Evolutionary conservation across 2,329 filamentous ascomycete genomes (phyloP), one percentile per base, ranked within the genome.

Genomic region (Monosporascus sp.): DNA sequence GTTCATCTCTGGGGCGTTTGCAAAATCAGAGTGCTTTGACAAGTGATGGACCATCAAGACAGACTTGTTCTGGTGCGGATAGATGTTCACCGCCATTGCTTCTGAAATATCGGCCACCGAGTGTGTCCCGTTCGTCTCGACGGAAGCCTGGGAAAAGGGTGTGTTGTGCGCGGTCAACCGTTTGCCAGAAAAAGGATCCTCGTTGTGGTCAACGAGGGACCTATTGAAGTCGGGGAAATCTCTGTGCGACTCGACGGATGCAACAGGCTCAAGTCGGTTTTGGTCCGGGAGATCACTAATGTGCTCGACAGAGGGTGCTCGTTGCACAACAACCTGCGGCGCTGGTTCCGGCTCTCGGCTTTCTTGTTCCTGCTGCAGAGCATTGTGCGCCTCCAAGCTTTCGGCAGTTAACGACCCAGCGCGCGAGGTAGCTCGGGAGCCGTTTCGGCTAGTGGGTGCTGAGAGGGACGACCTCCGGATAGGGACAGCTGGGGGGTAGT

Each of bases 61-160:
- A 5, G 84, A 87, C 48, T 78, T 84, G 59, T 86, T 86, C 60
- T 86, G 82, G 58, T 87, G 84, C 20, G 80, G 77, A 58, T 79
- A 85, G 60, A 87, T 82, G 55, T 76, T 82, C 52, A 87, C 76
- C 40, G 80, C 81, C 63, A 80, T 70, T 37, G 84, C 84, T 68
- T 87, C 82, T 1, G 82, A 83, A 41, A 87, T 78, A 59, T 85
- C 83, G 3, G 76, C 75, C 45, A 76, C 74, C 3, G 80, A 84
- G n/a, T 68, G 67, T 51, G 83, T 85, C 37, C 75, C 78, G 38
- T 73, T 79, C n/a, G 81, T 84, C 51, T 85, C 83, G 48, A 85
- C 75, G 0, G 84, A 87, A 1, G 74, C 72, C 53, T 81, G 71
- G 2, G 84, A 87, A 60, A 86, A 86, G 4, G 84, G 84, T 0